These are phyloP conservation scores for Ormosia emarginata DNA, from an alignment of 306 rosid genomes.

Conservation along the genomic window DNA sequence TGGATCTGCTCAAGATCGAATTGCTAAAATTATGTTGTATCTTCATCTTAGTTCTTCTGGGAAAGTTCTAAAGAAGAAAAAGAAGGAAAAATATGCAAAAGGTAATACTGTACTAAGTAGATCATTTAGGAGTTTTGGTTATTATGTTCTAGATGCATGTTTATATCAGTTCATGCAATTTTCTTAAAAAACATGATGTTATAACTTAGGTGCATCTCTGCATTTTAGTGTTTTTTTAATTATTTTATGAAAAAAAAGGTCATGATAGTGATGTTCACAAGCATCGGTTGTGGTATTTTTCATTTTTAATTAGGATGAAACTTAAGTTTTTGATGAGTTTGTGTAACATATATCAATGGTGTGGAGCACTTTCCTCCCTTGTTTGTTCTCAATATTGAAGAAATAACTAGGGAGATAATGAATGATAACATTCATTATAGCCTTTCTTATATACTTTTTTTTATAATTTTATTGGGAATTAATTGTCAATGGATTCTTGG, in stretches of 20 bases:
- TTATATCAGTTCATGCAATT: background rate
- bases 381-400: background rate
- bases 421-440: background rate
- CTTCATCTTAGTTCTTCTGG: slow-evolving; percentile 99
- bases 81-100: slow-evolving; percentile 80
- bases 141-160: slow-evolving; percentile 8
- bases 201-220: background rate
- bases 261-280: background rate
- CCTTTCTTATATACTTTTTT: background rate
- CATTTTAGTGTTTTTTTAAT: background rate
- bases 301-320: background rate
- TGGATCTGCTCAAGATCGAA: slow-evolving; percentile 93
- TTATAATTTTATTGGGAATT: background rate
- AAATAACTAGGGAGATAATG: slow-evolving; percentile 12
- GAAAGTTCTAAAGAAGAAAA: slow-evolving; percentile 90
- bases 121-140: slow-evolving; percentile 17
- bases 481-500: background rate
- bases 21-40: slow-evolving; percentile 92
- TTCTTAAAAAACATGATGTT: background rate
- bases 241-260: slow-evolving; percentile 6
- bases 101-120: slow-evolving; percentile 42
- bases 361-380: background rate
- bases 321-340: background rate
- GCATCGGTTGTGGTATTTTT: background rate
- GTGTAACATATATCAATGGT: background rate